Evolutionary conservation across 768 basidiomycete species (phyloP).

Genomic region (Tylopilus felleus): DNA sequence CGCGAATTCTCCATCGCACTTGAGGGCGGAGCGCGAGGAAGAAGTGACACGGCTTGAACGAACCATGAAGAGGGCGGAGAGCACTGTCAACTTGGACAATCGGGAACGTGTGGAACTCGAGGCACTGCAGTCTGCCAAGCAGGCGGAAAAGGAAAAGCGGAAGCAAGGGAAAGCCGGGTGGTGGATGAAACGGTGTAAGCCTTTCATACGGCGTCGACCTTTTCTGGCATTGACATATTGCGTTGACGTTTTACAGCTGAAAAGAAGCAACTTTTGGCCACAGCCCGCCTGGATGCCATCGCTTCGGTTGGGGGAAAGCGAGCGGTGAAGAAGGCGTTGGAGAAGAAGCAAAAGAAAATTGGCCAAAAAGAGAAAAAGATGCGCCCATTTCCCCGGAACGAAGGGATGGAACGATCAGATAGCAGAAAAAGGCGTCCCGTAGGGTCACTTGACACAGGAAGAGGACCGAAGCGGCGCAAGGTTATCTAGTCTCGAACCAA

Average conservation of each 20-base stretch:
- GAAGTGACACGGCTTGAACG: slow-evolving; percentile 71
- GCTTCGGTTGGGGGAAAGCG: slow-evolving; percentile 71
- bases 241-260: slow-evolving; percentile 50
- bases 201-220: neutral
- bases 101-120: slow-evolving; percentile 68
- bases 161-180: slow-evolving; percentile 76
- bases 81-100: slow-evolving; percentile 68
- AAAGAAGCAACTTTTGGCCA: slow-evolving; percentile 67
- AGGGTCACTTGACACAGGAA: slow-evolving; percentile 7
- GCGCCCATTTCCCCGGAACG: slow-evolving; percentile 54
- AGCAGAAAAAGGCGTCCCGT: slow-evolving; percentile 17
- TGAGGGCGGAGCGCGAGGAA: slow-evolving; percentile 55
- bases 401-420: slow-evolving; percentile 9
- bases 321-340: slow-evolving; percentile 84
- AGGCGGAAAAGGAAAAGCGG: slow-evolving; percentile 56
- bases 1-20: slow-evolving; percentile 54
- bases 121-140: slow-evolving; percentile 47
- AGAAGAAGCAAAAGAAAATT: slow-evolving; percentile 85
- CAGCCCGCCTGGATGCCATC: slow-evolving; percentile 77
- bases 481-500: slow-evolving; percentile 5
- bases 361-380: slow-evolving; percentile 87
- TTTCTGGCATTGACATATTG: neutral
- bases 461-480: slow-evolving; percentile 24
- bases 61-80: slow-evolving; percentile 75
- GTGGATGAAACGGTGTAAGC: slow-evolving; percentile 81